A percentile compares a stretch with the other conserved stretches of the same genome.
Conservation (phyloP, 2,329 filamentous ascomycete species). For the Dactylellina leptospora region DNA sequence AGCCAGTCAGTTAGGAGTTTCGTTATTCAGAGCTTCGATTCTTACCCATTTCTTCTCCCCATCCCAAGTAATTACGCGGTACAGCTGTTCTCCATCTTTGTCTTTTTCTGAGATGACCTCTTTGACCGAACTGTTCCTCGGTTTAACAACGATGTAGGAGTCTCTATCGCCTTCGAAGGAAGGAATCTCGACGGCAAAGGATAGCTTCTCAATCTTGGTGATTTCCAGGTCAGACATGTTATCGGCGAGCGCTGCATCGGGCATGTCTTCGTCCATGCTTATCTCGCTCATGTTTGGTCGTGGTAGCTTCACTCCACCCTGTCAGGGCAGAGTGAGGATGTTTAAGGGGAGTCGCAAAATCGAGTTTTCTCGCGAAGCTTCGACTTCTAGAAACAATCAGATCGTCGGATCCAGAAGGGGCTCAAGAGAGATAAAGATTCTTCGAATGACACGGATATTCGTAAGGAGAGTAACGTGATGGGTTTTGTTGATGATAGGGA, state of each 20-base stretch:
- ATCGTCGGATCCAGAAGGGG: too few relatives aligned
- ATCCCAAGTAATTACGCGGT: slow-evolving; percentile 33
- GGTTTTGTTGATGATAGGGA: too few relatives aligned
- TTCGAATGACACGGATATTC: too few relatives aligned
- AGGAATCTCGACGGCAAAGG: slow-evolving; percentile 40
- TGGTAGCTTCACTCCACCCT: too few relatives aligned
- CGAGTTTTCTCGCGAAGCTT: too few relatives aligned
- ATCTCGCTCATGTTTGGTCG: slow-evolving; percentile 3
- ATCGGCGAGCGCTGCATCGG: neutral
- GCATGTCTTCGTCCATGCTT: slow-evolving; percentile 31
- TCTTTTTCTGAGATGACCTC: slow-evolving; percentile 27
- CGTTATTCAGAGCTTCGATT: neutral
- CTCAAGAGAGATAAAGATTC: too few relatives aligned
- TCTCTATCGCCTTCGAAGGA: slow-evolving; percentile 16
- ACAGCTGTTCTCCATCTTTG: slow-evolving; percentile 22
- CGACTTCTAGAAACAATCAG: too few relatives aligned
- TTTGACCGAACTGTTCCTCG: slow-evolving; percentile 22
- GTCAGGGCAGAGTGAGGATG: too few relatives aligned
- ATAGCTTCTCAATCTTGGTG: neutral
- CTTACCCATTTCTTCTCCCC: slow-evolving; percentile 40
- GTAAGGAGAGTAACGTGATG: too few relatives aligned
- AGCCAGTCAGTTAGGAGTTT: neutral
- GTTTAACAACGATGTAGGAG: slow-evolving; percentile 14
- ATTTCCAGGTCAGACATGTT: too few relatives aligned
- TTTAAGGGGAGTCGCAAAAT: too few relatives aligned